phyloP scores from a whole-genome alignment of 306 rosid genomes.

The Pachyrhizus erosus region DNA sequence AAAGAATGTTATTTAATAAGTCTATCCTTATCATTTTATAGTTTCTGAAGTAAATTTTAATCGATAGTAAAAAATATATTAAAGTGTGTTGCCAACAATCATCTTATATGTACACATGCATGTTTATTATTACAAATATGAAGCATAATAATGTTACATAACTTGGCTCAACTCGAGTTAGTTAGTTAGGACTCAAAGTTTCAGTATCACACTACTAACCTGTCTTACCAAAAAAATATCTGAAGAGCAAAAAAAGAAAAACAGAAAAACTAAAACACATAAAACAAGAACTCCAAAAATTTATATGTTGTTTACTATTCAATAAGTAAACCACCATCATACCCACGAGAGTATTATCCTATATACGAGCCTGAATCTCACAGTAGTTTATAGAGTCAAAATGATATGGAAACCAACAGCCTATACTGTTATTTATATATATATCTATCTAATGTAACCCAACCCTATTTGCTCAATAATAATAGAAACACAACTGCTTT shows the following conservation, averaged over 20 bases:
- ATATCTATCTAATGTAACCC: no score
- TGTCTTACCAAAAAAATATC: not conserved
- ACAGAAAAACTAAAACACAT: not conserved
- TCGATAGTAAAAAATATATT: no score
- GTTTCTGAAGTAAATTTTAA: no score
- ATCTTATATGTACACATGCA: not conserved
- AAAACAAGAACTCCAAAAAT: not conserved
- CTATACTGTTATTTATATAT: no score
- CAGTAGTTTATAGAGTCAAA: conserved; percentile 19
- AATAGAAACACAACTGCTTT: no score
- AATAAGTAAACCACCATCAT: conserved; percentile 3
- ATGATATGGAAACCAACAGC: conserved; percentile 3
- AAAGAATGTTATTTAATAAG: no score
- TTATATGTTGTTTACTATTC: not conserved
- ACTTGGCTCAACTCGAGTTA: not conserved
- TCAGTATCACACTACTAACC: not conserved
- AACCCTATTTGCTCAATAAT: no score
- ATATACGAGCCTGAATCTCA: conserved; percentile 12
- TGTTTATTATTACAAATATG: not conserved
- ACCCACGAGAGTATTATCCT: not conserved
- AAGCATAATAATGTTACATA: not conserved
- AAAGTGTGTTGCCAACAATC: no score
- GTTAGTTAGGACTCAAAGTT: not conserved
- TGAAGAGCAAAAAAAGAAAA: not conserved
- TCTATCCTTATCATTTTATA: no score